Base-by-base conservation (phyloP, 2,329 filamentous ascomycete species). In the Rutstroemia sydowiana region DNA sequence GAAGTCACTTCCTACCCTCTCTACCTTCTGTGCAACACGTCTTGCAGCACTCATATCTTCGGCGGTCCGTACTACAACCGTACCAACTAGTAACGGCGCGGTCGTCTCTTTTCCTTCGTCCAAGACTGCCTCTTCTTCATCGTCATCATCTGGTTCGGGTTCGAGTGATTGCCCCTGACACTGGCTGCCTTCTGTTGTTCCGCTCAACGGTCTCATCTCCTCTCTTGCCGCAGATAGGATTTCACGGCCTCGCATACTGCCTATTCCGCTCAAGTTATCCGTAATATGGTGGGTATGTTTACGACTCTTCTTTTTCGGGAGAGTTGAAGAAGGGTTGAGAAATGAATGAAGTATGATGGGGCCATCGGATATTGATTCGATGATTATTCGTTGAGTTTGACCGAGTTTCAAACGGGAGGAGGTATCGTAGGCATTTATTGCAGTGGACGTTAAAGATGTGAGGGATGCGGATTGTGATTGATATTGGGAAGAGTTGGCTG, bases 361-460 rank as follows among this genome's bases (percentile, higher is more conserved):
- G 0, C 70, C 70, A 3, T 59, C 54, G 44, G 58, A 60, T 1
- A 68, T 69, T 62, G 78, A 77, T 63, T 82, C 79, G 62, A 82
- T 73, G 65, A 82, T 76, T 56, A 83, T 72, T 64, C 79, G 76
- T 61, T 77, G 71, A 2, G 78, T 76, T 6, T 63, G 61, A 57
- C 79, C 79, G 40, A 80, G 71, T 43, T 72, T 73, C 6, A 82
- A 70, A 45, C 78, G 75, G 31, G 69, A 68, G 5, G 76, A 75
- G 45, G 77, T 70, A 42, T 77, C 74, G 61, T 77, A 75, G 11
- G 75, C 74, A 54, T 70, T 71, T 21, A 82, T 71, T 14, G 79
- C 76, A 45, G 74, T 72, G 42, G 72, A 71, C 30, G 79, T 72
- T 39, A 83, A 73, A 4, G 70, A 65, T 6, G 75, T 72, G 47